Base-by-base conservation (phyloP, 768 basidiomycete genomes). In the Naganishia vaughanmartiniae region DNA sequence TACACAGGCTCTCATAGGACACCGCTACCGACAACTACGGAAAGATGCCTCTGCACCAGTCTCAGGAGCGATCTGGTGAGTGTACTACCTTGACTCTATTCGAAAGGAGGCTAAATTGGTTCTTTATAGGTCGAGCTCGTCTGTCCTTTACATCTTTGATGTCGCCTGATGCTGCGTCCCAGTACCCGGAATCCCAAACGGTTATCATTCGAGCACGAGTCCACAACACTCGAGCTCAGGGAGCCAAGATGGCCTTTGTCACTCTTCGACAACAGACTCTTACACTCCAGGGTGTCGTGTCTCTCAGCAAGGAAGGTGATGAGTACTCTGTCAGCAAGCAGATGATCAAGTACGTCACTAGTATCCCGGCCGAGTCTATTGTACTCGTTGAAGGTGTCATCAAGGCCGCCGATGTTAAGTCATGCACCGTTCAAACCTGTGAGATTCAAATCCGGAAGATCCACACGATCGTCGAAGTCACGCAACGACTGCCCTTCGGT, bases 241-340 rank as follows among this genome's bases (percentile, higher is more conserved):
- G 83, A 81, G 91, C 87, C 83, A 99, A 93, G 84, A 93, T 97
- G 88, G 90, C 91, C 65, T 99, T 99, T 83, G 83, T 98, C 65
- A 89, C 89, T 78, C 85, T 99, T 67, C 90, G 95, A 70, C 95
- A 99, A 81, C 87, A 90, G 75, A 89, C 86, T 17, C 85, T 89
- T 85, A 94, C 67, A 0, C 88, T 99, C 11, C 95, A 98, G 80
- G 93, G 90, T 42, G 83, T 98, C 48, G 79, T 79, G 39, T 82
- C 84, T 57, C 87, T 90, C 28, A 83, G 89, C 12, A 86, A 87
- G 14, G 89, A 87, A 55, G 75, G 75, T 24, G 78, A 79, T 63
- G 79, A 80, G 69, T 74, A 80, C 67, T 73, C 79, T 73, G 85
- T 98, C 31, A 94, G 92, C 72, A 97, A 94, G 83, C 93, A 95